Evolutionary conservation across 768 basidiomycete species (phyloP).

Genomic region (Daedalea quercina): DNA sequence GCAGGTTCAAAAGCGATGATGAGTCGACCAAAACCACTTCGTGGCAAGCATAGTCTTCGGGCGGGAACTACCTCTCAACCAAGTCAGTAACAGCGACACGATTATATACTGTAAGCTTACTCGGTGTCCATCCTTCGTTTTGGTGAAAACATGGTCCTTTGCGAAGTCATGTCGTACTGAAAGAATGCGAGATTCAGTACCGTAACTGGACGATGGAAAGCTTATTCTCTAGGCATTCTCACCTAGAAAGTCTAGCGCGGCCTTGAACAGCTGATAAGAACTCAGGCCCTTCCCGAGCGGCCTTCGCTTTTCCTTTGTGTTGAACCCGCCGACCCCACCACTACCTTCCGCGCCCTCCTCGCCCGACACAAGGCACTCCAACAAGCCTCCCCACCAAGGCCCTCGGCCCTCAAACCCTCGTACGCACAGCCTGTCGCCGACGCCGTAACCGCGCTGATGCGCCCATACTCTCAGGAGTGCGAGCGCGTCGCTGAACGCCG

Average conservation of each 20-base stretch:
- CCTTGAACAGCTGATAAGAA: conserved; percentile 86
- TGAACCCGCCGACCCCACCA: conserved; percentile 17
- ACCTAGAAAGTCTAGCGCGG: conserved; percentile 81
- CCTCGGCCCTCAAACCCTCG: conserved; percentile 68
- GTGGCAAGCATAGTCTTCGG: conserved; percentile 46
- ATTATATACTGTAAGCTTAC: conserved; percentile 29
- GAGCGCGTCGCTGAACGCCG: conserved; percentile 68
- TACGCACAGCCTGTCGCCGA: conserved; percentile 48
- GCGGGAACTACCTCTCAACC: conserved; percentile 39
- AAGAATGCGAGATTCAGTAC: neutral
- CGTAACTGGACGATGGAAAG: neutral
- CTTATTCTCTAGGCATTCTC: conserved; percentile 27
- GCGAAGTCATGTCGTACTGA: conserved; percentile 69
- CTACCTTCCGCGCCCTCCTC: conserved; percentile 42
- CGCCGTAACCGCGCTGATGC: conserved; percentile 73
- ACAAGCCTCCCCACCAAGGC: conserved; percentile 58
- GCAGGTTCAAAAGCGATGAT: conserved; percentile 67
- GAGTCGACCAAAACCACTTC: conserved; percentile 73
- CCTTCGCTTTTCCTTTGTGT: conserved; percentile 34
- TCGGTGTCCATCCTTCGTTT: conserved; percentile 43
- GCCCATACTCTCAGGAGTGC: conserved; percentile 87
- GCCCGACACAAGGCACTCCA: conserved; percentile 58
- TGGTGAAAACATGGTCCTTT: conserved; percentile 52
- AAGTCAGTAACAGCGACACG: conserved; percentile 4
- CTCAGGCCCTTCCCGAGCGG: conserved; percentile 77